Base-by-base conservation (phyloP, 2,329 filamentous ascomycete species). In the Hymenoscyphus fructigenus region DNA sequence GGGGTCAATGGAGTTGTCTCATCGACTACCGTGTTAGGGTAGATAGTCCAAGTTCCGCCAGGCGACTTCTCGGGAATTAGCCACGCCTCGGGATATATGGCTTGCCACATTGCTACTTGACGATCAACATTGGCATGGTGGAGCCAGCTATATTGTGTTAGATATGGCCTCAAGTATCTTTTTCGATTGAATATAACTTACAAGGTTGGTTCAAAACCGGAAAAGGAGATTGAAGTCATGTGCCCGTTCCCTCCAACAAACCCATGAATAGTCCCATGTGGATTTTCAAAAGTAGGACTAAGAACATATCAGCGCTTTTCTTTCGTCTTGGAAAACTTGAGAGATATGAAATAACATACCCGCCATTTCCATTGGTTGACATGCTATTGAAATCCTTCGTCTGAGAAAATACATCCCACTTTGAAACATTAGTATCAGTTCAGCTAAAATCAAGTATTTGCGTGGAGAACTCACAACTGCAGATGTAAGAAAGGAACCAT, bases 101-200 rank as follows among this genome's bases (percentile, higher is more conserved):
- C 78, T 70, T 83, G 78, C 79, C 79, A 83, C 63, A 83, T 74
- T 1, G 84, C 82, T 66, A 85, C 83, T 14, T 89, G 79, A 20
- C 87, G 82, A 71, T 89, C 86, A 62, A 89, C 78, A 72, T 89
- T 87, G 69, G 80, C 76, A 76, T 84, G 81, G 66, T 84, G 82
- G 9, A 84, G 78, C 78, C 81, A 80, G 66, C 80, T 82, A 28
- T 26, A 36, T n/a, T 75, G 66, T 70, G 81, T 80, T 83, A 84
- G 4, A 82, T 70, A 14, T 81, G 77, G 64, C 83, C 83, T 81
- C 65, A 81, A 83, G 9, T 76, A 78, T 0, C 80, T 77, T 67
- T 78, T 78, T 60, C 76, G 76, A 36, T 17, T 12, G 12, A 44
- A 7, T 2, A 28, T 34, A 12, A 61, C 58, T 60, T 29, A 47